Conservation (phyloP, 108 stramenopile genomes). For the Cyclostephanos invisitatus region DNA sequence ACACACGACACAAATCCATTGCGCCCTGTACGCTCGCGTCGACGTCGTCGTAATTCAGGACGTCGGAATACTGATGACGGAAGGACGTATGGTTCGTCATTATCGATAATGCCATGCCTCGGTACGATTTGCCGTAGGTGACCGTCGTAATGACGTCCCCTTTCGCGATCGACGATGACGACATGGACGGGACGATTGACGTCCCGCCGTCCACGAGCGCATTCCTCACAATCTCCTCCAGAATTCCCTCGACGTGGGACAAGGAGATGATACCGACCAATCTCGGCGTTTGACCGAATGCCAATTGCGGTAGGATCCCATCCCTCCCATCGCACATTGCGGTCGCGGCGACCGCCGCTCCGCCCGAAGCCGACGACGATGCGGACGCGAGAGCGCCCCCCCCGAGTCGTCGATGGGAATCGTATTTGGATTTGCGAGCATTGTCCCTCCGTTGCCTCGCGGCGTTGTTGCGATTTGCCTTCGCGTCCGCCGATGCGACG, state of each 20-base stretch:
- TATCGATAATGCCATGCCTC: conserved; percentile 54
- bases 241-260: conserved; percentile 48
- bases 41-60: conserved; percentile 34
- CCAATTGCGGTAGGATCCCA: background rate
- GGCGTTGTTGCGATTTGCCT: conserved; percentile 68
- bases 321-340: too few relatives aligned
- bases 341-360: too few relatives aligned
- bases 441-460: conserved; percentile 66
- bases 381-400: background rate
- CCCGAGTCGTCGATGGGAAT: conserved; percentile 51
- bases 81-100: conserved; percentile 76
- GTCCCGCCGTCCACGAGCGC: conserved; percentile 50
- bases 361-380: background rate
- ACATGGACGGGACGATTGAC: conserved; percentile 36
- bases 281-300: conserved; percentile 61
- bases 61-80: conserved; percentile 55
- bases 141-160: conserved; percentile 59
- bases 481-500: background rate
- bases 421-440: conserved; percentile 47
- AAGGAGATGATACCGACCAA: conserved; percentile 89
- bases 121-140: conserved; percentile 38
- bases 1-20: conserved; percentile 84
- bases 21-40: conserved; percentile 79
- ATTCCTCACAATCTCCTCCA: conserved; percentile 65
- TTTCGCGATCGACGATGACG: conserved; percentile 12